Percentiles rank a stretch among this genome's conserved stretches.
phyloP scores from a whole-genome alignment of 1,284 basidiomycete species.

The Termitomyces sp. region DNA sequence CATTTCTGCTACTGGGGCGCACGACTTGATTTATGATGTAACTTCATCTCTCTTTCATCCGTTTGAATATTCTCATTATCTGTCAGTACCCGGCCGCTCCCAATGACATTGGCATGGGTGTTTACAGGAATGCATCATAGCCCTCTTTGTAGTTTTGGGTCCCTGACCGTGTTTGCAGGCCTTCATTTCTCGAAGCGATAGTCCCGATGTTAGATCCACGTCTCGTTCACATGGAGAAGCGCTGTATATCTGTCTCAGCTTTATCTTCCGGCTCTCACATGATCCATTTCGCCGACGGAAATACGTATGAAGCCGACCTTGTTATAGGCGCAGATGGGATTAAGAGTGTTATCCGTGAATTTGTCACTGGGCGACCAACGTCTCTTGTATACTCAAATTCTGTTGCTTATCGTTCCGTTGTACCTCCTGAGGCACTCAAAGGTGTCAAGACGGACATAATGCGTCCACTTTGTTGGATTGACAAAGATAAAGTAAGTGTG shows the following conservation, averaged over 20 bases:
- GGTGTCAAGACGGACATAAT: constrained; percentile 33
- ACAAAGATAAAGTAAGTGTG: constrained; percentile 37
- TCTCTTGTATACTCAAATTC: constrained; percentile 38
- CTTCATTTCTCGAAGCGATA: constrained; percentile 44
- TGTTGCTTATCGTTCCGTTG: constrained; percentile 41
- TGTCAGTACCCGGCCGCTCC: constrained; percentile 31
- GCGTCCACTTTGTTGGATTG: constrained; percentile 36
- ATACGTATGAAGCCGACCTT: constrained; percentile 41
- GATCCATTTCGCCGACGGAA: constrained; percentile 43
- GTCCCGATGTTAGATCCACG: constrained; percentile 37
- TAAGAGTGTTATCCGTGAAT: constrained; percentile 38
- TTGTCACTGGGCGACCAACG: constrained; percentile 21
- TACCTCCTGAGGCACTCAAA: constrained; percentile 32
- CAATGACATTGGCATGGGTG: constrained; percentile 34
- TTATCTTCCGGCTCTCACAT: constrained; percentile 23
- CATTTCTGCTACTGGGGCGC: constrained; percentile 34
- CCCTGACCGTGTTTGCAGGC: constrained; percentile 25
- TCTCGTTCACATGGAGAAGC: constrained; percentile 45
- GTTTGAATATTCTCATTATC: not conserved
- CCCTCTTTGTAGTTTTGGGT: not conserved
- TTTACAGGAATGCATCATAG: constrained; percentile 32
- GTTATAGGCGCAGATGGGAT: constrained; percentile 54
- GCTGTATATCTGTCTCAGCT: constrained; percentile 33
- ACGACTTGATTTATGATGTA: constrained; percentile 43
- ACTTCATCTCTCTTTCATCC: not conserved